phyloP scores from a whole-genome alignment of 345 rosid genomes.

The Adansonia digitata region DNA sequence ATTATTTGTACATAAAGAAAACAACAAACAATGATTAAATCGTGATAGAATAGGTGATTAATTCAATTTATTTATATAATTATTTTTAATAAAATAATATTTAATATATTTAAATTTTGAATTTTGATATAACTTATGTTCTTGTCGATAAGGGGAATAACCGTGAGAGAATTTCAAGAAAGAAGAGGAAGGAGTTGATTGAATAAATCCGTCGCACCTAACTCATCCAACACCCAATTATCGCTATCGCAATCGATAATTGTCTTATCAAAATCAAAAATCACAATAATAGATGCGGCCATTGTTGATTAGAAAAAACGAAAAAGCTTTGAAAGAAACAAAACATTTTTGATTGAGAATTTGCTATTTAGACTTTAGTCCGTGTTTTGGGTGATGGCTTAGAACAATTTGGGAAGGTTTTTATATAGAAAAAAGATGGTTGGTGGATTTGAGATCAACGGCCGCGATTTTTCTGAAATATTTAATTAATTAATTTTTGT shows the following conservation, averaged over 20 bases:
- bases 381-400: not conserved
- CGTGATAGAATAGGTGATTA: not conserved
- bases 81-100: no score
- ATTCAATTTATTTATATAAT: no score
- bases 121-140: no score
- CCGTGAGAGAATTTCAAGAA: conserved; percentile 89
- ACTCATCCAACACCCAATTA: no score
- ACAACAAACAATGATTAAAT: not conserved
- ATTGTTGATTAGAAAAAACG: not conserved
- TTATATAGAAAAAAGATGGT: not conserved
- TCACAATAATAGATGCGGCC: conserved; percentile 42
- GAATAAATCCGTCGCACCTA: no score
- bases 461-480: no score
- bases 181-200: no score
- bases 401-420: not conserved
- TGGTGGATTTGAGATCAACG: not conserved
- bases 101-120: no score
- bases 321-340: no score
- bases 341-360: no score
- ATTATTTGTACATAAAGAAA: not conserved
- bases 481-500: no score
- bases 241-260: no score
- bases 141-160: conserved; percentile 19
- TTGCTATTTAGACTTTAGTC: not conserved
- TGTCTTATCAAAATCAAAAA: conserved; percentile 82